Conservation (phyloP, 345 rosid species). For the Salix suchowensis region DNA sequence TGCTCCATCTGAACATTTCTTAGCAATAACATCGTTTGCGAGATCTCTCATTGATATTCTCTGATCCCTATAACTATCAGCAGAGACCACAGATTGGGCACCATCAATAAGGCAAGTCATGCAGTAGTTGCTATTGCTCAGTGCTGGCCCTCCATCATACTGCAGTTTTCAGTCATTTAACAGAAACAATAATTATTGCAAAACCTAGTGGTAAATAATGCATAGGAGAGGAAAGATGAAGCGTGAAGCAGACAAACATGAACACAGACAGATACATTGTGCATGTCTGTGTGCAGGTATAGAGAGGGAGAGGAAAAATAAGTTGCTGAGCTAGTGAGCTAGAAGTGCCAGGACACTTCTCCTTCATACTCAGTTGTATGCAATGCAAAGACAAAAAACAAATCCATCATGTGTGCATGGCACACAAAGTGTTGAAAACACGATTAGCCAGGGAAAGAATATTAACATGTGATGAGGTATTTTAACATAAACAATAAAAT, state of each 20-base stretch:
- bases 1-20: conserved; percentile 61
- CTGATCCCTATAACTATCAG: conserved; percentile 89
- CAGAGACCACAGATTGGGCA: conserved; percentile 61
- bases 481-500: not conserved
- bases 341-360: not conserved
- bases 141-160: conserved; percentile 77
- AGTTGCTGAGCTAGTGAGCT: no score
- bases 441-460: not conserved
- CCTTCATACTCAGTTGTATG: not conserved
- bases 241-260: not conserved
- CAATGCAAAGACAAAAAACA: not conserved
- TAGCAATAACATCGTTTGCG: conserved; percentile 56
- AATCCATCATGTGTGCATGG: not conserved
- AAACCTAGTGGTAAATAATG: not conserved
- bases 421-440: not conserved
- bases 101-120: conserved; percentile 70
- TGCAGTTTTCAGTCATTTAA: conserved; percentile 25
- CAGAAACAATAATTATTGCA: conserved; percentile 20
- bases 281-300: not conserved
- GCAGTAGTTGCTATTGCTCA: conserved; percentile 70
- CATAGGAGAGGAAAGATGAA: not conserved
- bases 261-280: not conserved
- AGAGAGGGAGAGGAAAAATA: not conserved
- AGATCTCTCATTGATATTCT: conserved; percentile 70
- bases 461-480: not conserved